phyloP scores from a whole-genome alignment of 176 grass and related monocot genomes.

The Oryza australiensis region DNA sequence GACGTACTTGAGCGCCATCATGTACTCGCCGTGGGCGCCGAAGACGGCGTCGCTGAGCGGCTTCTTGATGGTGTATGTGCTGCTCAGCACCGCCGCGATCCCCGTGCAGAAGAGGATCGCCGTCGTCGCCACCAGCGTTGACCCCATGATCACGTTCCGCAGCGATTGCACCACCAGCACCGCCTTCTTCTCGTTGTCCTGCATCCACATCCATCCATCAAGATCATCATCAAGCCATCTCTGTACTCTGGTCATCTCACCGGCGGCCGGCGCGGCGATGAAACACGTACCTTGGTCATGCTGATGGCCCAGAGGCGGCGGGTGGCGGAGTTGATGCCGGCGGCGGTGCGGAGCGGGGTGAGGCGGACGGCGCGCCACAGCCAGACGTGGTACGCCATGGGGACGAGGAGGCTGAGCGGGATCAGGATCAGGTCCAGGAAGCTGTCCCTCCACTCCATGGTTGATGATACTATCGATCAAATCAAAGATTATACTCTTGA shows the following conservation, averaged over 20 bases:
- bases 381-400: constrained; percentile 84
- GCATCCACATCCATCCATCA: neutral
- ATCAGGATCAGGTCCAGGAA: constrained; percentile 74
- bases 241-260: neutral
- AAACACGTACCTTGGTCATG: constrained; percentile 62
- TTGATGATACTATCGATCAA: neutral
- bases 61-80: constrained; percentile 85
- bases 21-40: constrained; percentile 94
- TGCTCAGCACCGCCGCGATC: constrained; percentile 92
- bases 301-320: constrained; percentile 64
- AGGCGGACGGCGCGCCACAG: constrained; percentile 61
- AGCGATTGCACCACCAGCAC: constrained; percentile 88
- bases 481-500: neutral
- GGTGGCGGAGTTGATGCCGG: constrained; percentile 66
- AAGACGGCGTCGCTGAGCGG: constrained; percentile 77
- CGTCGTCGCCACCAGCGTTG: constrained; percentile 89
- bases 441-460: constrained; percentile 76
- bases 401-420: constrained; percentile 60
- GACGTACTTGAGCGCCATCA: constrained; percentile 94
- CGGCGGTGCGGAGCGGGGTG: constrained; percentile 53
- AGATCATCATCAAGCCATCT: neutral
- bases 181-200: constrained; percentile 88
- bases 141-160: constrained; percentile 92
- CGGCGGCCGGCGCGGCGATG: too few species aligned
- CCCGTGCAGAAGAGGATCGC: constrained; percentile 90